Evolutionary conservation across 2,329 filamentous ascomycete genomes (phyloP), one percentile per base, ranked within the genome.

Genomic region (Neocatenulostroma microsporum): DNA sequence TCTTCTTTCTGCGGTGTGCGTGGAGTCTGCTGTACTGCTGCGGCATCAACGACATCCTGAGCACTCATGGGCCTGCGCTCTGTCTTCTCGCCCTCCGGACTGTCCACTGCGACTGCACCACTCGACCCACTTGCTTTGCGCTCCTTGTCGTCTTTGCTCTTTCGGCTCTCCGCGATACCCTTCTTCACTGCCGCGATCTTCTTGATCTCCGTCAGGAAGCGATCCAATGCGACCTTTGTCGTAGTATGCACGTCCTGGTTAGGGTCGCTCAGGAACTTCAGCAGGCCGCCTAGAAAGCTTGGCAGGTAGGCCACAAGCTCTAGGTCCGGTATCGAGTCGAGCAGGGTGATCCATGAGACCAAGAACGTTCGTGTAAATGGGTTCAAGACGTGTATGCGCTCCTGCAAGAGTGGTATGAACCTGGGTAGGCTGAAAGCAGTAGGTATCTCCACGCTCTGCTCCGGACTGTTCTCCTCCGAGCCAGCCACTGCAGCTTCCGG

Each of bases 271-370:
- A 98, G 72, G 50, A 96, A 98, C 53, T 83, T 89, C 50, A 98
- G 78, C 27, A 98, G 66, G 0, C 89, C 91, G 18, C 79, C 83
- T 1, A 98, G 70, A 53, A 98, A 98, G 33, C 89, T 86, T 1
- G 91, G 93, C 17, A 98, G 68, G 58, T 87, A 94, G 3, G 84
- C 82, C 24, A 98, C 89, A 14, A 98, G 76, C 61, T 98, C 93
- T 26, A 98, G 70, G 56, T 98, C 93, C 0, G 91, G 91, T 49
- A 98, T 96, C 1, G 88, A 95, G 60, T 98, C 91, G 14, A 98
- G 72, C 12, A 98, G 65, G 3, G 83, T 93, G 40, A 98, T 85
- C 91, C 91, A 98, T 21, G 86, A 87, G 2, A 98, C 91, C 11
- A 98, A 72, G 53, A 98, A 98, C 11, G 85, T 94, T 34, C 91